Conservation (phyloP, 2,329 filamentous ascomycete genomes). For the Phoma sp. region DNA sequence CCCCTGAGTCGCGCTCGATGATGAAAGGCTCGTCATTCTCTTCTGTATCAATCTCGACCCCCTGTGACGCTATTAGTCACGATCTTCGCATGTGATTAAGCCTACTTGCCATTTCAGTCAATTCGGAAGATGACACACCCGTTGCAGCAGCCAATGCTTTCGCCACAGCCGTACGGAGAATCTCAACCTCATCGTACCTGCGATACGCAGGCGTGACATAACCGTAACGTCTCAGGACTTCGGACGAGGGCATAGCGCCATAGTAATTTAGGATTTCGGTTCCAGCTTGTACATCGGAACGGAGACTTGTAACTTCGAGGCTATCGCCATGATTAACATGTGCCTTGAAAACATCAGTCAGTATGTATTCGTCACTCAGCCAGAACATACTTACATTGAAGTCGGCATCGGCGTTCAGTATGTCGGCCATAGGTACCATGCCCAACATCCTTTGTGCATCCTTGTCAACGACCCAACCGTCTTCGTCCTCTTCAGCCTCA, state of each 20-base stretch:
- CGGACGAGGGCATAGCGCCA: constrained; percentile 31
- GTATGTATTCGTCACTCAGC: not conserved
- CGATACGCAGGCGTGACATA: constrained; percentile 31
- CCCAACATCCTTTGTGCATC: constrained; percentile 31
- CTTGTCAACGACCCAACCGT: constrained; percentile 34
- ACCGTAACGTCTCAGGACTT: constrained; percentile 32
- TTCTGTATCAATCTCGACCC: constrained; percentile 9
- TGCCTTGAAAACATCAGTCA: constrained; percentile 8
- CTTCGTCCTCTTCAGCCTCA: constrained; percentile 28
- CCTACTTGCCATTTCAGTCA: constrained; percentile 17
- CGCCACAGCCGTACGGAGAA: constrained; percentile 24
- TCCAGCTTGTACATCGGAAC: constrained; percentile 20
- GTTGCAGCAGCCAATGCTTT: constrained; percentile 15
- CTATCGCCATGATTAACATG: constrained; percentile 34
- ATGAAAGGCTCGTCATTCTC: constrained; percentile 29
- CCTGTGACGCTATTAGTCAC: constrained; percentile 2
- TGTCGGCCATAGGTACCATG: constrained; percentile 38
- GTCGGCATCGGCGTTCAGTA: constrained; percentile 33
- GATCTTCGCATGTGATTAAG: not conserved
- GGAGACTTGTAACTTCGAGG: constrained; percentile 26
- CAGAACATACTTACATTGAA: constrained; percentile 24
- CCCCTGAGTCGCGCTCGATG: constrained; percentile 33
- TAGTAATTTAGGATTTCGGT: constrained; percentile 35
- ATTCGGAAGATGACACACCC: constrained; percentile 1
- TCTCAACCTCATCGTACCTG: constrained; percentile 30